Evolutionary conservation across 495 filamentous ascomycete species (phyloP), one percentile per base, ranked within the genome.

Genomic region (Pyrenula massariospora): DNA sequence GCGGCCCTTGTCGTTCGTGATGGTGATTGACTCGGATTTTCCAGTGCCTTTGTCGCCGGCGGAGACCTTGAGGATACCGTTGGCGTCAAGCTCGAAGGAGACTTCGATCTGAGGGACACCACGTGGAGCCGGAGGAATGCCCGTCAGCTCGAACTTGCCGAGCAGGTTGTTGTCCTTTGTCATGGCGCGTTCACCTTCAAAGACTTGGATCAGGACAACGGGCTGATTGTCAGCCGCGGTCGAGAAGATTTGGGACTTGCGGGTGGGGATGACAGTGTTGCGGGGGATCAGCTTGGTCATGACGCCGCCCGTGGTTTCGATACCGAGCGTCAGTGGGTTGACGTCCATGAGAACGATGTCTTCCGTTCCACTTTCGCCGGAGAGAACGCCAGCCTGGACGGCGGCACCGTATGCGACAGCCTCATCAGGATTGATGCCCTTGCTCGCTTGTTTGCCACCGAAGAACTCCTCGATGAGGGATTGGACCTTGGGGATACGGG

Each of bases 371-470:
- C 85, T 83, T 71, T 95, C 90, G 57, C 89, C 89, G 63, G 89
- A 88, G 53, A 97, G 77, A 64, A 97, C 86, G 85, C 90, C 92
- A 78, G 87, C 92, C 78, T 97, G 92, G 66, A 97, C 91, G 67
- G 92, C 92, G 59, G 92, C 92, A 73, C 92, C 92, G 72, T 91
- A 96, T 68, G 92, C 92, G 63, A 96, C 92, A 74, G 92, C 92
- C 74, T 97, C 91, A 74, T 97, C 92, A 60, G 92, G 92, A 79
- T 97, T 97, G 68, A 97, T 94, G 78, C 88, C 88, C 87, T 97
- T 96, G 84, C 85, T 89, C 63, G 91, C 89, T 73, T 91, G 86
- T 85, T 95, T 97, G 73, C 89, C 87, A 63, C 70, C 76, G 71
- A 97, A 97, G 82, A 80, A 97, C 74, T 97, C 93, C 80, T 96